These are phyloP conservation scores for Suillus cothurnatus DNA, from an alignment of 768 basidiomycete species.

Conservation along the genomic window DNA sequence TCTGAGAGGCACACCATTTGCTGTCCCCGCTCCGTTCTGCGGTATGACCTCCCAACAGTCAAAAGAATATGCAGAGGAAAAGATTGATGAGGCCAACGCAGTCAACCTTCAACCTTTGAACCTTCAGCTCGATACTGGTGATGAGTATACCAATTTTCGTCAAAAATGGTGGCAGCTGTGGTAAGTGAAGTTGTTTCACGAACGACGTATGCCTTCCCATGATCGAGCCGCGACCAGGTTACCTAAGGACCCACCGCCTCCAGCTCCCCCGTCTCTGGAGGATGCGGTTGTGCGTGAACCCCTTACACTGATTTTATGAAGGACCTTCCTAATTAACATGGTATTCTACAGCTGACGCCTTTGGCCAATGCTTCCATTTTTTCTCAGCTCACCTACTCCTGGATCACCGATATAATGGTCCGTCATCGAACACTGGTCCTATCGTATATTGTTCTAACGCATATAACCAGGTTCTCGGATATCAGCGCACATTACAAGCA, in stretches of 20 bases:
- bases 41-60: background rate
- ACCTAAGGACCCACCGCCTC: constrained; percentile 59
- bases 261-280: constrained; percentile 54
- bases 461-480: constrained; percentile 53
- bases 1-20: no score
- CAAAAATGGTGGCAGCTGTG: constrained; percentile 59
- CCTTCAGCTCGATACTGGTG: constrained; percentile 44
- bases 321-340: background rate
- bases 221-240: constrained; percentile 41
- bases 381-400: constrained; percentile 62
- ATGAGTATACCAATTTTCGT: constrained; percentile 42
- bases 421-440: background rate
- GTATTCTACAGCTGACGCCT: constrained; percentile 49
- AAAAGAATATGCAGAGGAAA: background rate
- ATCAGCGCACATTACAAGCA: constrained; percentile 72
- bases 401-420: constrained; percentile 66
- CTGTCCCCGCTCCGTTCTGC: background rate
- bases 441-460: background rate
- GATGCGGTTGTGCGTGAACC: constrained; percentile 47
- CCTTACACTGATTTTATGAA: background rate
- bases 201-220: background rate
- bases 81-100: background rate
- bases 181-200: constrained; percentile 29
- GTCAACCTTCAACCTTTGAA: constrained; percentile 2
- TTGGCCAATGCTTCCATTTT: constrained; percentile 58